Conservation (phyloP, 495 filamentous ascomycete genomes). For the Parathielavia appendiculata region DNA sequence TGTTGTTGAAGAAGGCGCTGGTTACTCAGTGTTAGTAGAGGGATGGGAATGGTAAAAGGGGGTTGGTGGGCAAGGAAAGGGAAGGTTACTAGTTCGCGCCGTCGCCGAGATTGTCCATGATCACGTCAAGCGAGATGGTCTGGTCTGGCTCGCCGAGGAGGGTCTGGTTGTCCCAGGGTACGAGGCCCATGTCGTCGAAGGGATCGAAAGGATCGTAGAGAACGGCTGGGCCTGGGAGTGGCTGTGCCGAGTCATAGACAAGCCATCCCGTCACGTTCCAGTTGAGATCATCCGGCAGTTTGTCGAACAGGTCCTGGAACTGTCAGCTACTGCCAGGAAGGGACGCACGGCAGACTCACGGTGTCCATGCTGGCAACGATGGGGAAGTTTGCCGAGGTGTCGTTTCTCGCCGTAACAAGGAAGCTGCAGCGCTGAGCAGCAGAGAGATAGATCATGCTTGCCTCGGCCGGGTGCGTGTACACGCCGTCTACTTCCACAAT, state of each 20-base stretch:
- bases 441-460: constrained; percentile 58
- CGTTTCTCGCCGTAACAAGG: constrained; percentile 60
- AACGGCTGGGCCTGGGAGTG: constrained; percentile 50
- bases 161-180: constrained; percentile 58
- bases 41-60: neutral
- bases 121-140: constrained; percentile 57
- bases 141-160: constrained; percentile 55
- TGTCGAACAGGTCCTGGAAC: constrained; percentile 54
- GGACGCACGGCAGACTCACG: constrained; percentile 30
- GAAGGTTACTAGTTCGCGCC: constrained; percentile 57
- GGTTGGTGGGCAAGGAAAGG: no score
- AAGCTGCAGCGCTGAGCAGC: constrained; percentile 69
- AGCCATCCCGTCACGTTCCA: constrained; percentile 78
- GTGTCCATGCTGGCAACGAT: constrained; percentile 60
- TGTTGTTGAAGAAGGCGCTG: constrained; percentile 76
- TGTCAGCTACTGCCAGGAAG: constrained; percentile 4
- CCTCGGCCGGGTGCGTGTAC: constrained; percentile 53
- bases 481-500: constrained; percentile 55
- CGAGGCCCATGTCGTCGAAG: constrained; percentile 68
- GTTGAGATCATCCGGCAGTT: constrained; percentile 57
- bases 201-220: constrained; percentile 44
- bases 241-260: constrained; percentile 58
- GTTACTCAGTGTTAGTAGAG: neutral
- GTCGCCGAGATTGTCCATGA: constrained; percentile 66
- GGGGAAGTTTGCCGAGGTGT: constrained; percentile 60